These are phyloP conservation scores for Melampsora abietis-canadensis DNA, from an alignment of 1,284 basidiomycete species.

Conservation along the genomic window DNA sequence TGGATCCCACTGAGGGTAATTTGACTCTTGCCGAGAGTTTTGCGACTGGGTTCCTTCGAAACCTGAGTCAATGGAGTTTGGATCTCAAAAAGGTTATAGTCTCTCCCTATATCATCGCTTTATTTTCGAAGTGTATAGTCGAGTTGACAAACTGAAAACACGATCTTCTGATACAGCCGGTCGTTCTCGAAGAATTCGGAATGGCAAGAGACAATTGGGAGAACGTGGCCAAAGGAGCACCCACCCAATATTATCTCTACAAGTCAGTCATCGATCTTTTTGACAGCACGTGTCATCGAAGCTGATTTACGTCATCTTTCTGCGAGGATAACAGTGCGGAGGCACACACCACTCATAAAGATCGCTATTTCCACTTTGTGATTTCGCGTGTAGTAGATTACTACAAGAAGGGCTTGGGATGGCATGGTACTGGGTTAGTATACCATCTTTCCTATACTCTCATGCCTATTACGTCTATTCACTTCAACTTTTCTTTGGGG, in stretches of 20 bases:
- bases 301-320: background rate
- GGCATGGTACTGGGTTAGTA: constrained; percentile 38
- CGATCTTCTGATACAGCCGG: constrained; percentile 43
- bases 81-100: constrained; percentile 36
- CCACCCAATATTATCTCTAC: constrained; percentile 37
- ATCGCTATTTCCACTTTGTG: constrained; percentile 46
- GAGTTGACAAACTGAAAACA: background rate
- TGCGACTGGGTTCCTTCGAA: constrained; percentile 45
- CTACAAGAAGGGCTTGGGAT: constrained; percentile 42
- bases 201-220: constrained; percentile 49
- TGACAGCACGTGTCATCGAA: background rate
- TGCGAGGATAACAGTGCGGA: constrained; percentile 23
- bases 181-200: constrained; percentile 49
- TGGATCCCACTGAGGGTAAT: constrained; percentile 44
- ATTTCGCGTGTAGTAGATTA: constrained; percentile 43
- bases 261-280: constrained; percentile 8
- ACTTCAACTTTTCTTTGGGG: background rate
- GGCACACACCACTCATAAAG: constrained; percentile 46
- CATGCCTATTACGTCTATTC: background rate
- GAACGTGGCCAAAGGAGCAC: constrained; percentile 43
- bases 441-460: background rate
- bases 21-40: constrained; percentile 44
- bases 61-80: constrained; percentile 36
- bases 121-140: background rate
- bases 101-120: constrained; percentile 8